A percentile compares a stretch with the other conserved stretches of the same genome.
phyloP scores from a whole-genome alignment of 176 grass and related monocot genomes.

The Ananas comosus region DNA sequence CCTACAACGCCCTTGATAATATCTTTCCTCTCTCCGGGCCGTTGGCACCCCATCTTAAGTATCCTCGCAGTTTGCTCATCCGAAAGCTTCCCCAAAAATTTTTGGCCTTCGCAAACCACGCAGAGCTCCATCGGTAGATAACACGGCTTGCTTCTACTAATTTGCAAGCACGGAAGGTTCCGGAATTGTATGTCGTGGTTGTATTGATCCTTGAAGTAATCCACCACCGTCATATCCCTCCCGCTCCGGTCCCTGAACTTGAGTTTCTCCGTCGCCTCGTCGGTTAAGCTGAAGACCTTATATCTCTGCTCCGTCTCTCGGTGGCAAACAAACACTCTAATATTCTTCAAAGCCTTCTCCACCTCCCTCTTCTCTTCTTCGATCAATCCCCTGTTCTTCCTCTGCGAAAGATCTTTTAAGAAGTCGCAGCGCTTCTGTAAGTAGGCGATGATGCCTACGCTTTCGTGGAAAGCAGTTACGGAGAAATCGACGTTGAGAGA shows the following conservation, averaged over 20 bases:
- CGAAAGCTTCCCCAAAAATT: conserved; percentile 81
- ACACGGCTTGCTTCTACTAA: conserved; percentile 84
- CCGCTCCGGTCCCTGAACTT: conserved; percentile 79
- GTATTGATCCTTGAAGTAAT: conserved; percentile 92
- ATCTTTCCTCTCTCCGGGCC: conserved; percentile 69
- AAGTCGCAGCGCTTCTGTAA: conserved; percentile 84
- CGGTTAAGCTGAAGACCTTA: conserved; percentile 63
- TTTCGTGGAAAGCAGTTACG: conserved; percentile 80
- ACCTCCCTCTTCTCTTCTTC: conserved; percentile 70
- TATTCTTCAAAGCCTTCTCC: conserved; percentile 78
- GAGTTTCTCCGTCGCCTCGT: conserved; percentile 70
- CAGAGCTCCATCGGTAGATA: conserved; percentile 96
- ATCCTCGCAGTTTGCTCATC: conserved; percentile 81
- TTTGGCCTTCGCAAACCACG: conserved; percentile 82
- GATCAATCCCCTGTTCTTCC: conserved; percentile 41
- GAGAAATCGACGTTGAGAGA: conserved; percentile 91
- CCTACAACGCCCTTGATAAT: conserved; percentile 71
- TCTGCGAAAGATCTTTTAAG: conserved; percentile 54
- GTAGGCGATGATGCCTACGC: conserved; percentile 65
- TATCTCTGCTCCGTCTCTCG: conserved; percentile 83
- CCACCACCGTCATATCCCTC: conserved; percentile 60
- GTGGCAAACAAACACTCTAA: conserved; percentile 77
- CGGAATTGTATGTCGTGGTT: conserved; percentile 93
- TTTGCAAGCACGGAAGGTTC: conserved; percentile 90
- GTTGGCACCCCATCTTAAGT: conserved; percentile 82